Percentiles rank a stretch among this genome's conserved stretches.
phyloP scores from a whole-genome alignment of 1,139 yeast species.

The Blastobotrys capitulatus region DNA sequence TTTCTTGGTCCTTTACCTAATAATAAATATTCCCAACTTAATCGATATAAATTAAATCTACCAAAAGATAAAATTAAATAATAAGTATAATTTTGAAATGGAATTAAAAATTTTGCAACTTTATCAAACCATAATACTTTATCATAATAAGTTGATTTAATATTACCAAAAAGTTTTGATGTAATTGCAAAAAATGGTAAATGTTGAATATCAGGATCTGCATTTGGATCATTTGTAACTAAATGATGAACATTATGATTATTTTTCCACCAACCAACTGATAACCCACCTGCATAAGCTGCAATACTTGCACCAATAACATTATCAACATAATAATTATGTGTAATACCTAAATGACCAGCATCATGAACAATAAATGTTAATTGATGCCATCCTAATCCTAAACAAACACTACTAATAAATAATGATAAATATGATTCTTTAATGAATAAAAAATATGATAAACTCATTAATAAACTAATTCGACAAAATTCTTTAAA shows the following conservation, averaged over 20 bases:
- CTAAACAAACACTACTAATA: constrained; percentile 60
- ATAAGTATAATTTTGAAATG: constrained; percentile 63
- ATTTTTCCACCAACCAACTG: constrained; percentile 93
- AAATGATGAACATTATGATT: constrained; percentile 89
- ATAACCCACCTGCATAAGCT: constrained; percentile 78
- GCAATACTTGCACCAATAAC: constrained; percentile 69
- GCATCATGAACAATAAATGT: constrained; percentile 89
- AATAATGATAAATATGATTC: constrained; percentile 36
- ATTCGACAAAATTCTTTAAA: constrained; percentile 62
- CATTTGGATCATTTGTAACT: constrained; percentile 84
- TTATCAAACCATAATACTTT: constrained; percentile 60
- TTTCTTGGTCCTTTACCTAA: constrained; percentile 69
- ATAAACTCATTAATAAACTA: constrained; percentile 44
- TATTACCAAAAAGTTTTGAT: constrained; percentile 56
- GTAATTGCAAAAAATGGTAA: constrained; percentile 87
- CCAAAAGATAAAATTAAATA: constrained; percentile 81
- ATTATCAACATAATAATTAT: constrained; percentile 73
- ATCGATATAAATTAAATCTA: constrained; percentile 73
- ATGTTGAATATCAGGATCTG: constrained; percentile 93
- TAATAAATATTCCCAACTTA: constrained; percentile 73
- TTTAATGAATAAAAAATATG: constrained; percentile 41
- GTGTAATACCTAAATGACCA: constrained; percentile 80
- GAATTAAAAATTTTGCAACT: constrained; percentile 52
- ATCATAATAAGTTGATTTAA: constrained; percentile 78
- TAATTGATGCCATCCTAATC: constrained; percentile 84